phyloP scores from a whole-genome alignment of 495 filamentous ascomycete genomes.

The Lepidopterella palustris region DNA sequence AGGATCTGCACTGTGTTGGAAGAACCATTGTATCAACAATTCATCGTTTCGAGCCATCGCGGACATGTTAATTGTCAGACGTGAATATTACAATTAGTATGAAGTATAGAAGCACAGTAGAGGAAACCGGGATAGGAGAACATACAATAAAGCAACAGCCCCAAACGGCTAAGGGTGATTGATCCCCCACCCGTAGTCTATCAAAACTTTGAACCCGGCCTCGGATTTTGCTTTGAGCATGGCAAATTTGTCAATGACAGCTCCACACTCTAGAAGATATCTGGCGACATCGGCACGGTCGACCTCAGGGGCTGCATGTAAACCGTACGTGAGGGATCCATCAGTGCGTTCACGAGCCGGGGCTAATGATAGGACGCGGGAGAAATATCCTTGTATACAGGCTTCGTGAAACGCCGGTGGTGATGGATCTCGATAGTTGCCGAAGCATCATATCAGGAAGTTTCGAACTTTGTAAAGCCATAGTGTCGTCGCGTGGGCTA shows the following conservation, averaged over 20 bases:
- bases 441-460: no score
- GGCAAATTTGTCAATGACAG: neutral
- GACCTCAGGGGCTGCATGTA: no score
- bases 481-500: no score
- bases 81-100: no score
- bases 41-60: neutral
- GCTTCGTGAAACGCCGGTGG: no score
- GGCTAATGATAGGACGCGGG: no score
- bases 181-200: neutral
- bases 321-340: no score
- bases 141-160: neutral
- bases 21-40: neutral
- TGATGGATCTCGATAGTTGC: no score
- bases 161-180: neutral
- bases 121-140: neutral
- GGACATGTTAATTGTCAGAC: neutral
- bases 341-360: no score
- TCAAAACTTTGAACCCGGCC: neutral
- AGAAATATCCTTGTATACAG: no score
- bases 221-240: neutral
- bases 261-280: neutral
- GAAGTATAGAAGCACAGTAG: neutral
- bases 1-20: neutral
- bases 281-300: neutral
- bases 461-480: no score